phyloP scores from a whole-genome alignment of 225 moss, liverwort and hornwort species.

The Polytrichum formosum region DNA sequence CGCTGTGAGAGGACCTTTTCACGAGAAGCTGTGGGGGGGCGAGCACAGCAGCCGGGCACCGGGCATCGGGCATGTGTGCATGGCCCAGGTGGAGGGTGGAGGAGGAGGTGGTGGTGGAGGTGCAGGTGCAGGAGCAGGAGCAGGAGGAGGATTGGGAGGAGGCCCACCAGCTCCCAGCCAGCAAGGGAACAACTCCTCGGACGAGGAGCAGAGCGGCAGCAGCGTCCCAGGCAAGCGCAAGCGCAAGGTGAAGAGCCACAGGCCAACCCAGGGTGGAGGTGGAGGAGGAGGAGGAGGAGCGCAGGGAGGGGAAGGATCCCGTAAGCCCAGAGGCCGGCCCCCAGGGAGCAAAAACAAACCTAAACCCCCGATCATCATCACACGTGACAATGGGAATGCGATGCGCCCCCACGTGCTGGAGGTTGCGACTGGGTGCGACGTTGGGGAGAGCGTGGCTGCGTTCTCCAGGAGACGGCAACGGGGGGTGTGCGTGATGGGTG shows the following conservation, averaged over 20 bases:
- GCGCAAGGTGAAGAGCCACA: conserved; percentile 46
- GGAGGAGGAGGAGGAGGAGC: conserved; percentile 32
- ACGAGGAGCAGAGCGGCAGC: conserved; percentile 91
- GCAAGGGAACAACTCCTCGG: conserved; percentile 68
- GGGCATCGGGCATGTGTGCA: conserved; percentile 71
- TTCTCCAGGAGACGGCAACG: conserved; percentile 77
- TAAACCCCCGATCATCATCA: conserved; percentile 90
- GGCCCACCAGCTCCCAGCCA: conserved; percentile 42
- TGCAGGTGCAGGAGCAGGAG: not conserved
- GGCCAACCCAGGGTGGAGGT: conserved; percentile 25
- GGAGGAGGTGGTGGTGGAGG: conserved; percentile 7
- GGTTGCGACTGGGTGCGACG: conserved; percentile 82
- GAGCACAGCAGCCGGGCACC: conserved; percentile 18
- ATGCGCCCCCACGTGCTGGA: conserved; percentile 92
- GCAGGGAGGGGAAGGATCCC: conserved; percentile 56
- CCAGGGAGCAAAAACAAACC: conserved; percentile 97
- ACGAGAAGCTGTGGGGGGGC: conserved; percentile 46
- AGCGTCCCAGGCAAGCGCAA: conserved; percentile 67
- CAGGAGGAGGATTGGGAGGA: not conserved
- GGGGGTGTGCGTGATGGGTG: conserved; percentile 86
- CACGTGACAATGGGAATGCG: conserved; percentile 83
- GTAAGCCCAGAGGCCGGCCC: conserved; percentile 91
- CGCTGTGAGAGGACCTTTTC: conserved; percentile 31
- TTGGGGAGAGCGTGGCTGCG: conserved; percentile 80
- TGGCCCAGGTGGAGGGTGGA: conserved; percentile 85